Conservation (phyloP, 306 rosid genomes). For the Pueraria montana region DNA sequence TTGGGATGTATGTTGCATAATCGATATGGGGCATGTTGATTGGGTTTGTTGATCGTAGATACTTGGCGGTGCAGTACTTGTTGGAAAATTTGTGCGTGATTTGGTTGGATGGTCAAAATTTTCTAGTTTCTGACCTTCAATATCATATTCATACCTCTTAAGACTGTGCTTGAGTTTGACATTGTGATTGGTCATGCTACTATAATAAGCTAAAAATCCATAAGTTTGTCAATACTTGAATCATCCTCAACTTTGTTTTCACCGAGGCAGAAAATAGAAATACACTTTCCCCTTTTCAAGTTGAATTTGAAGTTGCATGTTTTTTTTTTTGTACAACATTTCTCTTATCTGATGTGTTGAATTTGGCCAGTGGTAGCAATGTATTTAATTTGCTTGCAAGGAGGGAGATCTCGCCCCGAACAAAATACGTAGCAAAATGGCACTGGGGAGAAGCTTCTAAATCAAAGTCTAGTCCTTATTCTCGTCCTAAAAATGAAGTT, state of each 20-base stretch:
- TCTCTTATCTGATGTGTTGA: slow-evolving; percentile 42
- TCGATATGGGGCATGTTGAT: not conserved
- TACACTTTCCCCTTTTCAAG: not conserved
- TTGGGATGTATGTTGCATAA: slow-evolving; percentile 34
- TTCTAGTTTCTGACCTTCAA: slow-evolving; percentile 22
- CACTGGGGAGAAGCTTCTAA: slow-evolving; percentile 62
- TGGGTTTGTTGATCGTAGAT: not conserved
- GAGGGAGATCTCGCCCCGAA: slow-evolving; percentile 64
- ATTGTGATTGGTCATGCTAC: not conserved
- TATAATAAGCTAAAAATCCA: slow-evolving; percentile 31
- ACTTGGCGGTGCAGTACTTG: not conserved
- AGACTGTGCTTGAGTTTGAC: not conserved
- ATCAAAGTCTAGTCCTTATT: slow-evolving; percentile 47
- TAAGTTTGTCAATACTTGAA: slow-evolving; percentile 13
- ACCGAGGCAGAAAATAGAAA: slow-evolving; percentile 5
- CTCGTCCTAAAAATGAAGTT: slow-evolving; percentile 48
- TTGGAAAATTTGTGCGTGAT: slow-evolving; percentile 17
- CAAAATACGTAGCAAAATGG: slow-evolving; percentile 59
- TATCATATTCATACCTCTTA: not conserved
- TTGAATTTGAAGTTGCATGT: not conserved
- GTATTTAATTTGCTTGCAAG: slow-evolving; percentile 61
- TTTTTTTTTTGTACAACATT: slow-evolving; percentile 21
- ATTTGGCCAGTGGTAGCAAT: slow-evolving; percentile 62
- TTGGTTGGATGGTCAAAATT: slow-evolving; percentile 13
- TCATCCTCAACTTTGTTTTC: slow-evolving; percentile 6